These are phyloP conservation scores for Helicostylum pulchrum DNA, from an alignment of 192 early-diverging fungal species.

Conservation along the genomic window DNA sequence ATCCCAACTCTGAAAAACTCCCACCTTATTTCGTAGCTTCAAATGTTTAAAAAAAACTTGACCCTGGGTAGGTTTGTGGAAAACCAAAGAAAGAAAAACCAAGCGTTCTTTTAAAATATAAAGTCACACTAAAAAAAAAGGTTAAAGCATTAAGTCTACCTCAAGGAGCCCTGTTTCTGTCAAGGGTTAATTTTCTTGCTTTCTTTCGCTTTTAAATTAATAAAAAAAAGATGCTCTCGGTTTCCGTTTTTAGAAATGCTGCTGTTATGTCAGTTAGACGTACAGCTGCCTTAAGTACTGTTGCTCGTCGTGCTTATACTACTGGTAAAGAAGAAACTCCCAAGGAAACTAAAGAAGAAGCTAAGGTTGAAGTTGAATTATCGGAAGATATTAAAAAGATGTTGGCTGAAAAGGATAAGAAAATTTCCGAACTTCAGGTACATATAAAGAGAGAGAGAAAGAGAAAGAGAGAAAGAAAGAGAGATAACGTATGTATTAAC, in stretches of 20 bases:
- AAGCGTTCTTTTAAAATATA: too few relatives aligned
- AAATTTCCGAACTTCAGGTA: slow-evolving; percentile 81
- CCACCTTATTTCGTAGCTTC: too few relatives aligned
- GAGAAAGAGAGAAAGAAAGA: background rate
- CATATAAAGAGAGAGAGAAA: background rate
- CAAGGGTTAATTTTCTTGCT: background rate
- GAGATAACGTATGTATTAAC: background rate
- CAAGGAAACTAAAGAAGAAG: slow-evolving; percentile 23
- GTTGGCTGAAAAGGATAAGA: slow-evolving; percentile 69
- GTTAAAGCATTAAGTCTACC: background rate
- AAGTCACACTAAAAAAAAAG: slow-evolving; percentile 7
- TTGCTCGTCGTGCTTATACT: slow-evolving; percentile 25
- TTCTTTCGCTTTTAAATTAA: background rate
- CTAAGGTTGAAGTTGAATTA: slow-evolving; percentile 20
- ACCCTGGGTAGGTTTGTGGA: too few relatives aligned
- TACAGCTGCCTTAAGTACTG: background rate
- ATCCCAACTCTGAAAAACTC: too few relatives aligned
- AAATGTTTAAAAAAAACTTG: too few relatives aligned
- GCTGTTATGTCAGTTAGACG: slow-evolving; percentile 15
- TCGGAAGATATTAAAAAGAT: slow-evolving; percentile 34
- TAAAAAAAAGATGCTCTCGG: slow-evolving; percentile 13
- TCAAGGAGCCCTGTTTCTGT: slow-evolving; percentile 15
- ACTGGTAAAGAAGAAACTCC: slow-evolving; percentile 31
- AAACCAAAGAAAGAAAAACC: too few relatives aligned
- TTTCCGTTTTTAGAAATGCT: slow-evolving; percentile 10